Evolutionary conservation across 2,329 filamentous ascomycete species (phyloP), one percentile per base, ranked within the genome.

Genomic region (Phaeosphaeriaceae sp.): DNA sequence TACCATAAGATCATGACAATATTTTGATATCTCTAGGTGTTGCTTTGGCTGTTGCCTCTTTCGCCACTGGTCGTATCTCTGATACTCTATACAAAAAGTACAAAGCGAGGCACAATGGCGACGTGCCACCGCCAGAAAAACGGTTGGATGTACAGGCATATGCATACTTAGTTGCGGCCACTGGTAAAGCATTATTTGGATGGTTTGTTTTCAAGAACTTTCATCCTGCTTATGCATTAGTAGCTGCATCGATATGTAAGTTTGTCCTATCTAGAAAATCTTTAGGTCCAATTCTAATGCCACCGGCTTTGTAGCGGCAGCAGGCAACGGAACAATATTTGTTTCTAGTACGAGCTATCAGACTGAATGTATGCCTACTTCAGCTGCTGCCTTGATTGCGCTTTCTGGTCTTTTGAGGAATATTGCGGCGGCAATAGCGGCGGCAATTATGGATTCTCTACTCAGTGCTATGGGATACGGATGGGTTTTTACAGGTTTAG

Each of bases 321-420:
- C 73, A 30, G 73, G 73, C 9, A 74, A 73, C 55, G 69, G 69
- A 15, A 72, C 70, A 58, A 73, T 75, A 30, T 73, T 75, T 49
- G 68, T 75, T 6, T 63, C 70, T 6, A 73, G 64, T 7, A 73
- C 72, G 0, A 68, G 69, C 2, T 76, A 72, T 46, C 61, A 73
- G 23, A 74, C 73, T 11, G 70, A 74, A 48, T 73, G 66, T 39
- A 62, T 67, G 2, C 63, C 67, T 6, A 54, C 65, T 15, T 67
- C 71, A 35, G 67, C 74, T n/a, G 74, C 73, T 5, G 67, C 63
- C 1, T 61, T 72, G 6, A 71, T 76, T 43, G 73, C 73, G 0
- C 58, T 76, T 6, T 68, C 64, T 1, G 69, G 70, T 42, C 56
- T 75, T 56, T 56, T 75, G 32, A 65, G 73, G 2, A 76, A 73